Conservation (phyloP, 495 filamentous ascomycete genomes). For the Bacidia gigantensis region DNA sequence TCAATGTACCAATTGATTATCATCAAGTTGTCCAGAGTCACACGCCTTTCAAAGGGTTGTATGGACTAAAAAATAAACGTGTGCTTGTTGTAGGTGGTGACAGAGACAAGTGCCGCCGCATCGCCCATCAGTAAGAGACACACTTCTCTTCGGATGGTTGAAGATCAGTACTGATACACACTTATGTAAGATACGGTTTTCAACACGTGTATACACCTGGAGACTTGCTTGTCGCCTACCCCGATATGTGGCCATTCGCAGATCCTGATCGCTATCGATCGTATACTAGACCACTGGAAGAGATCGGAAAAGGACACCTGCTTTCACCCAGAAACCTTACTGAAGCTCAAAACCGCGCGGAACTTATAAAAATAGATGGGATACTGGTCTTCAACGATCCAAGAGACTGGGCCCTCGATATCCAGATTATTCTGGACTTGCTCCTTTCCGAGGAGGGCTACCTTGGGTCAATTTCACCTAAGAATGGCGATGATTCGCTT, state of each 20-base stretch:
- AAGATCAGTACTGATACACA: neutral
- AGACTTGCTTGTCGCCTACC: slow-evolving; percentile 64
- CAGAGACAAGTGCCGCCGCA: slow-evolving; percentile 55
- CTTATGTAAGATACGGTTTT: slow-evolving; percentile 57
- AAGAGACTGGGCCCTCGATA: slow-evolving; percentile 85
- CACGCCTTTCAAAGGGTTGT: slow-evolving; percentile 57
- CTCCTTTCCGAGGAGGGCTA: slow-evolving; percentile 60
- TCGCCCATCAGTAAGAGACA: slow-evolving; percentile 44
- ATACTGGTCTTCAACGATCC: slow-evolving; percentile 86
- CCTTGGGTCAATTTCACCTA: slow-evolving; percentile 60
- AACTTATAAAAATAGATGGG: slow-evolving; percentile 60
- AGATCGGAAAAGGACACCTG: neutral
- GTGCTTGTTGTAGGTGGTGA: slow-evolving; percentile 75
- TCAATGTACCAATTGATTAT: slow-evolving; percentile 44
- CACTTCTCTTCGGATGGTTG: neutral
- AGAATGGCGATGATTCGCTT: slow-evolving; percentile 38
- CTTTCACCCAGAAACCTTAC: slow-evolving; percentile 19
- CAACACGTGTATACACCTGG: slow-evolving; percentile 68
- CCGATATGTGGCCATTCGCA: slow-evolving; percentile 69
- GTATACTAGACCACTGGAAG: slow-evolving; percentile 49
- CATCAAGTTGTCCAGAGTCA: slow-evolving; percentile 72
- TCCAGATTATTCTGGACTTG: slow-evolving; percentile 66
- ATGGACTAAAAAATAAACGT: slow-evolving; percentile 48
- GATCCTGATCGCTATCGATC: slow-evolving; percentile 45
- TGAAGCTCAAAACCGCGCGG: slow-evolving; percentile 21